A percentile compares a stretch with the other conserved stretches of the same genome.
These are phyloP conservation scores for Carex kokanica DNA, from an alignment of 176 grass and related monocot genomes.

Conservation along the genomic window DNA sequence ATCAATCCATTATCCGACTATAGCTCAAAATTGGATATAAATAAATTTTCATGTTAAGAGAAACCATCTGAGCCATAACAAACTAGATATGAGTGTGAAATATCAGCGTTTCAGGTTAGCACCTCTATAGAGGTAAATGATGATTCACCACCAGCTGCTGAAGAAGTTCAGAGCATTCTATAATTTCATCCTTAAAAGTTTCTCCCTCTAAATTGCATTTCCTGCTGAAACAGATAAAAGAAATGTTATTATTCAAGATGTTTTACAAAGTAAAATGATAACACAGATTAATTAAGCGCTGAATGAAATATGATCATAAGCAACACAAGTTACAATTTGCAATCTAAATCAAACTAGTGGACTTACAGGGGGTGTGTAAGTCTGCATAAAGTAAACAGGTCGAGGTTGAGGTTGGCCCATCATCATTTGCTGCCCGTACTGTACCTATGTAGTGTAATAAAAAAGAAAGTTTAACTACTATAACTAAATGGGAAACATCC, in stretches of 20 bases:
- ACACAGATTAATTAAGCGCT: background rate
- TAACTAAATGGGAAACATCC: background rate
- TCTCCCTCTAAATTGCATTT: slow-evolving; percentile 34
- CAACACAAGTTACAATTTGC: background rate
- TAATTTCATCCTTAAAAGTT: background rate
- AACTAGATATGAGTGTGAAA: slow-evolving; percentile 14
- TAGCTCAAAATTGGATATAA: background rate
- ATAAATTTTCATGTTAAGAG: background rate
- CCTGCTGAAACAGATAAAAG: background rate
- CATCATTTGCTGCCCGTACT: slow-evolving; percentile 29
- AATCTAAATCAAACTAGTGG: background rate
- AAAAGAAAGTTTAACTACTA: background rate
- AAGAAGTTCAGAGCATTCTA: background rate
- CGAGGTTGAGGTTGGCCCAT: slow-evolving; percentile 29
- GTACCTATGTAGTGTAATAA: background rate
- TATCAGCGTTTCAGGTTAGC: slow-evolving; percentile 12
- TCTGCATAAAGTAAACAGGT: slow-evolving; percentile 15
- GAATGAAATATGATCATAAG: background rate
- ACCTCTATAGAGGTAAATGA: slow-evolving; percentile 14
- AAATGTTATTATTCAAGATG: background rate
- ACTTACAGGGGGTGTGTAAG: slow-evolving; percentile 23
- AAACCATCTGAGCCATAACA: slow-evolving; percentile 17
- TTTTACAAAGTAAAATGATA: background rate
- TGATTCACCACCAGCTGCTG: background rate
- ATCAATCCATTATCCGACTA: background rate